phyloP scores from a whole-genome alignment of 768 basidiomycete species.

The Serpula lacrymans region DNA sequence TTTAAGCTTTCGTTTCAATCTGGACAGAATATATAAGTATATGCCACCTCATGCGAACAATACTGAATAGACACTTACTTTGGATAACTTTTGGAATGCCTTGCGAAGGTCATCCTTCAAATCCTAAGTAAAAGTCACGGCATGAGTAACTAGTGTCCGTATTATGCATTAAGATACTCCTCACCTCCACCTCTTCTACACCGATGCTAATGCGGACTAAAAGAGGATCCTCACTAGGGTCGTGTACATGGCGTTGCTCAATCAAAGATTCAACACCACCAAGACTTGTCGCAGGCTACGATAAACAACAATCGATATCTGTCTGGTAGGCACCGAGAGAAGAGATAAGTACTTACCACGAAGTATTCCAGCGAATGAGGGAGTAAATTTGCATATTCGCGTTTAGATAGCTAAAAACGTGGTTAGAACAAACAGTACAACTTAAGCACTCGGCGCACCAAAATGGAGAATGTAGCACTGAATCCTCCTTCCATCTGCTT shows the following conservation, averaged over 20 bases:
- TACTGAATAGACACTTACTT: constrained; percentile 7
- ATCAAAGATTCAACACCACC: constrained; percentile 77
- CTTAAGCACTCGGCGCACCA: constrained; percentile 34
- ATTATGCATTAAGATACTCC: constrained; percentile 14
- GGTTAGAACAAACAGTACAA: background rate
- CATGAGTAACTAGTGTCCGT: background rate
- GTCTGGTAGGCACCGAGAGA: background rate
- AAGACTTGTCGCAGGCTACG: constrained; percentile 73
- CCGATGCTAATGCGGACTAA: constrained; percentile 70
- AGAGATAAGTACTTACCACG: constrained; percentile 41
- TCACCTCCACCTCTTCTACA: constrained; percentile 64
- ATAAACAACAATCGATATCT: background rate
- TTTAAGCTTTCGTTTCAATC: too few relatives aligned
- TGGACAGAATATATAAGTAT: too few relatives aligned
- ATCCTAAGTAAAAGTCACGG: too few relatives aligned
- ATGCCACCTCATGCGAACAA: too few relatives aligned
- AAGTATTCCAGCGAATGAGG: constrained; percentile 59
- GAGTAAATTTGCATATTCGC: constrained; percentile 47
- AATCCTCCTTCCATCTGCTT: constrained; percentile 66
- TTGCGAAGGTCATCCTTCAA: constrained; percentile 58
- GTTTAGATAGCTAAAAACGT: constrained; percentile 36
- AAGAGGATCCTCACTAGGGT: constrained; percentile 56
- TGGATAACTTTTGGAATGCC: constrained; percentile 40
- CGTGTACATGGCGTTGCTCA: constrained; percentile 61
- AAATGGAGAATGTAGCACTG: constrained; percentile 63